These are phyloP conservation scores for Naganishia kalamii DNA, from an alignment of 768 basidiomycete species.

Conservation along the genomic window DNA sequence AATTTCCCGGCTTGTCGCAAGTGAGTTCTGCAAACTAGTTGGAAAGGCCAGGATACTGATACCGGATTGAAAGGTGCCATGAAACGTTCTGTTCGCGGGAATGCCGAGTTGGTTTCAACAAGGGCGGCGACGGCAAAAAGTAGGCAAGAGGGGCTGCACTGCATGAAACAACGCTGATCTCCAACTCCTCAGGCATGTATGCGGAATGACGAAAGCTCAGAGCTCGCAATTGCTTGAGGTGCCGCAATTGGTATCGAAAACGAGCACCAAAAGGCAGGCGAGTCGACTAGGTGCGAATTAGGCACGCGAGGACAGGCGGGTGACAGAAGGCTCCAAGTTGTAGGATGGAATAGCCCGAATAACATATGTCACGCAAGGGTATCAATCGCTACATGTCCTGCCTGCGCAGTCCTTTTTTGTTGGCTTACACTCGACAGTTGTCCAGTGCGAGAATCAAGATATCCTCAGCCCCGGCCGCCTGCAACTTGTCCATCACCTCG, in stretches of 20 bases:
- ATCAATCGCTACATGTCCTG: not conserved
- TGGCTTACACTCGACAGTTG: slow-evolving; percentile 75
- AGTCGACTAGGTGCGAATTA: not conserved
- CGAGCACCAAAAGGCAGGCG: not conserved
- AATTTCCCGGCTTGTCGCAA: slow-evolving; percentile 20
- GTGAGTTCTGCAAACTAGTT: not conserved
- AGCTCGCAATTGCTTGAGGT: not conserved
- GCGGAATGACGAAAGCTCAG: slow-evolving; percentile 4
- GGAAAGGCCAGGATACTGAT: not conserved
- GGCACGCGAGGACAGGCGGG: not conserved
- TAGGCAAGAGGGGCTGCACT: not conserved
- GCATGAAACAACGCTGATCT: not conserved
- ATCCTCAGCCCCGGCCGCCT: slow-evolving; percentile 78
- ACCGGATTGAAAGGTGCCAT: not conserved
- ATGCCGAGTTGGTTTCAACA: slow-evolving; percentile 5
- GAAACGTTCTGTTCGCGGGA: slow-evolving; percentile 14
- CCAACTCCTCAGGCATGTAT: slow-evolving; percentile 5
- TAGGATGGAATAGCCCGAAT: too few species aligned
- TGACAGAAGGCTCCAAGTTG: too few species aligned
- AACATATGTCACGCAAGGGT: too few species aligned
- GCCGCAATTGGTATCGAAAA: not conserved
- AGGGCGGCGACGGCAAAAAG: slow-evolving; percentile 18
- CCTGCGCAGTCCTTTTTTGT: not conserved
- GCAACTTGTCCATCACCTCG: slow-evolving; percentile 78
- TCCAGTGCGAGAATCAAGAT: slow-evolving; percentile 80